Evolutionary conservation across 2,329 filamentous ascomycete genomes (phyloP).

Genomic region (Cercospora sojina): DNA sequence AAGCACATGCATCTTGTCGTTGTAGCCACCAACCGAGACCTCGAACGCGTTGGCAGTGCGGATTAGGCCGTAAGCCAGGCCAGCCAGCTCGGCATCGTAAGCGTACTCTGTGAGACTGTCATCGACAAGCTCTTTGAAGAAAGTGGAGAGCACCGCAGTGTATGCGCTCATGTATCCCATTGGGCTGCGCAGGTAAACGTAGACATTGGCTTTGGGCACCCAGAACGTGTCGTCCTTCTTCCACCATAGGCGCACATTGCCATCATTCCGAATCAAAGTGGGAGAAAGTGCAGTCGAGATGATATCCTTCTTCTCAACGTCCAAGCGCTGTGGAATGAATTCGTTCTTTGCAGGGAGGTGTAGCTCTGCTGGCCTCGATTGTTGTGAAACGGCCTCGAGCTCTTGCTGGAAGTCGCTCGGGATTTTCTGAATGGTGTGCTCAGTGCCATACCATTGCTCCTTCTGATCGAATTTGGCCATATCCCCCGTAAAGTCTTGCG

Average conservation of each 20-base stretch:
- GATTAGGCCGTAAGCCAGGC: constrained; percentile 76
- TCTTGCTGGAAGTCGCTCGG: constrained; percentile 71
- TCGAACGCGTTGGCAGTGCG: constrained; percentile 68
- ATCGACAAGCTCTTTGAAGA: constrained; percentile 82
- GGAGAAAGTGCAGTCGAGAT: constrained; percentile 70
- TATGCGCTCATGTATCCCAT: constrained; percentile 76
- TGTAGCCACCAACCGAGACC: constrained; percentile 83
- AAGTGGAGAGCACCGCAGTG: constrained; percentile 71
- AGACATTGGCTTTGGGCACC: constrained; percentile 90
- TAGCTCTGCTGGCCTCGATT: constrained; percentile 64
- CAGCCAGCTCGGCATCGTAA: constrained; percentile 92
- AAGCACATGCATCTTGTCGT: constrained; percentile 89
- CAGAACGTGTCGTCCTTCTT: constrained; percentile 99
- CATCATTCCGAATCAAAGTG: constrained; percentile 80
- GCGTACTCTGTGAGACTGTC: constrained; percentile 91
- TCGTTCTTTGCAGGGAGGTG: constrained; percentile 91
- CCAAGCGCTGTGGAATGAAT: constrained; percentile 89
- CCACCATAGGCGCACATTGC: constrained; percentile 81
- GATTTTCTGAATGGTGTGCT: constrained; percentile 82
- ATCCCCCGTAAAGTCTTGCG: constrained; percentile 75
- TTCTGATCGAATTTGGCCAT: constrained; percentile 67
- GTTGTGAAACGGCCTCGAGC: constrained; percentile 62
- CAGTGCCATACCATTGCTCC: constrained; percentile 97
- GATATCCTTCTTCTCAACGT: constrained; percentile 94
- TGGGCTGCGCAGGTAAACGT: constrained; percentile 76